Evolutionary conservation across 306 rosid genomes (phyloP), one percentile per base, ranked within the genome.

Genomic region (Lablab purpureus): DNA sequence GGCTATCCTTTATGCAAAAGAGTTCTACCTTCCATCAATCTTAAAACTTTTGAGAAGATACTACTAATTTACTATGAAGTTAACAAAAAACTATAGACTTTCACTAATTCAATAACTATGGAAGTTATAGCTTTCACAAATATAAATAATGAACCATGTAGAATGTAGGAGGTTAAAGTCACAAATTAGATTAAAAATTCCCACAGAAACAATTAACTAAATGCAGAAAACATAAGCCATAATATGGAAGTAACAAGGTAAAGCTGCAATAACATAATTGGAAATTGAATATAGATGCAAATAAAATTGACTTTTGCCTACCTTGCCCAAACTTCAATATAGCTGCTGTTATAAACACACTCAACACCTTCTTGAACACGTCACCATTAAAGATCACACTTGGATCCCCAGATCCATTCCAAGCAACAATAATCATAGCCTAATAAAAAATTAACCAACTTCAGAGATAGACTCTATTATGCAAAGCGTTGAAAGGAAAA

Each of bases 281-380:
- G 55, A 67, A 45, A 46, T 49, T 40, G 64, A 81, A 54, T 5
- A 79, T 19, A 65, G 36, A 22, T 50, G 60, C 76, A 32, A 30
- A 50, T 10, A 73, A 60, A 72, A 19, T 43, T 34, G 21, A 43
- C 25, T 34, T 50, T 51, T 37, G 75, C 85, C 25, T 58, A 93
- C 99, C 98, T 93, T 93, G 99, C 62, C 98, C 96, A 83, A 95
- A 89, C 89, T 95, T 95, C 90, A 93, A 81, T 83, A 95, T 87
- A 70, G 99, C 98, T 1, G 99, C 99, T 50, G 98, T 95, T 80
- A 95, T 95, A 82, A 95, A 95, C 74, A 93, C 97, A 72, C 96
- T 89, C 75, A 93, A 87, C 46, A 90, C 97, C 87, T 93, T 95
- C 94, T 90, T 93, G 94, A 95, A 90, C 75, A 93, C 98, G 73